phyloP scores from a whole-genome alignment of 2,329 filamentous ascomycete species.

The Xylaria sp. region DNA sequence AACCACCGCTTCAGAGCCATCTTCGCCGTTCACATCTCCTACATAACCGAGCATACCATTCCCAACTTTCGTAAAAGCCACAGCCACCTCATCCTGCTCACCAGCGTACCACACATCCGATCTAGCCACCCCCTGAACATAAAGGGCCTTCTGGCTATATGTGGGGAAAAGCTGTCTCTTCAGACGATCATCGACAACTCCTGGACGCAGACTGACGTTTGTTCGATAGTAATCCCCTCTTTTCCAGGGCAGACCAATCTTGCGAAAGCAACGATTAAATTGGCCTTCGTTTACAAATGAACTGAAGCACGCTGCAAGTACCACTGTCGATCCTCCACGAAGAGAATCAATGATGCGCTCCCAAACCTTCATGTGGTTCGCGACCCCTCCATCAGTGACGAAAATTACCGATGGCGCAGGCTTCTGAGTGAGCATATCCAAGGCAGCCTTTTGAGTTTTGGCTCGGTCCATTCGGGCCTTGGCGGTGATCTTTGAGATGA shows the following conservation, averaged over 20 bases:
- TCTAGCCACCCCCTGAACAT: slow-evolving; percentile 37
- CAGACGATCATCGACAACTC: slow-evolving; percentile 32
- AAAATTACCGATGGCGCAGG: slow-evolving; percentile 33
- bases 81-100: slow-evolving; percentile 37
- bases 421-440: slow-evolving; percentile 31
- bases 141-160: slow-evolving; percentile 46
- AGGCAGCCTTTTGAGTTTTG: slow-evolving; percentile 31
- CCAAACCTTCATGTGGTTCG: slow-evolving; percentile 31
- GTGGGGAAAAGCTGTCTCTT: slow-evolving; percentile 36
- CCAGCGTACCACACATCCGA: slow-evolving; percentile 44
- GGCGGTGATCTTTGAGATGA: slow-evolving; percentile 33
- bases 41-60: slow-evolving; percentile 47
- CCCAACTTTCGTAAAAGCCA: slow-evolving; percentile 45
- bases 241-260: slow-evolving; percentile 45
- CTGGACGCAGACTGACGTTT: slow-evolving; percentile 40
- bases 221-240: slow-evolving; percentile 35
- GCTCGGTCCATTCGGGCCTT: slow-evolving; percentile 34
- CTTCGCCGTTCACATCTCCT: slow-evolving; percentile 47
- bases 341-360: slow-evolving; percentile 33
- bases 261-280: slow-evolving; percentile 43
- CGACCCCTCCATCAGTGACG: slow-evolving; percentile 29
- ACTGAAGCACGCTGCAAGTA: slow-evolving; percentile 31
- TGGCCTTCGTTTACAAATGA: slow-evolving; percentile 37
- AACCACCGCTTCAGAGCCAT: slow-evolving; percentile 38
- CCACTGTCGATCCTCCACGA: slow-evolving; percentile 33